Evolutionary conservation across 2,329 filamentous ascomycete species (phyloP).

Genomic region (Fusarium bulbicola): DNA sequence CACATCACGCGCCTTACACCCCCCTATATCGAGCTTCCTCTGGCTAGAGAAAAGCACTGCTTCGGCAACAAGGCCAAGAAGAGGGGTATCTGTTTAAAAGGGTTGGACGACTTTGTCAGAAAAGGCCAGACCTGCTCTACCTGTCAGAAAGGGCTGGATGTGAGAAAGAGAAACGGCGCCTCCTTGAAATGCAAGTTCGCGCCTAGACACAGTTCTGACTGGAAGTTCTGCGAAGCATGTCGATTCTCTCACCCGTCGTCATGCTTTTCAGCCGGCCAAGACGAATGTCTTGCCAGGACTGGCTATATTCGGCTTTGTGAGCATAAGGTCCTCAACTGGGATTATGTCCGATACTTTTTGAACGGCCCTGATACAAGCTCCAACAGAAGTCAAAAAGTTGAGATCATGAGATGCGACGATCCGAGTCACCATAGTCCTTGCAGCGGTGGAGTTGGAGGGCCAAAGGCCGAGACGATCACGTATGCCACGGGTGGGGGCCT

Average conservation of each 20-base stretch:
- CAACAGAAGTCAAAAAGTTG: not conserved
- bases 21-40: no score
- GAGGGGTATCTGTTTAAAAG: not conserved
- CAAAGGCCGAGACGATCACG: not conserved
- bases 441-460: rapidly evolving
- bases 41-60: not conserved
- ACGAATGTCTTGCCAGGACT: not conserved
- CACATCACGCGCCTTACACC: no score
- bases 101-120: not conserved
- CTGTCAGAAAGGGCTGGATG: not conserved
- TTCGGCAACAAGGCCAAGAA: not conserved
- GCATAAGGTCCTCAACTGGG: not conserved
- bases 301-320: not conserved
- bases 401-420: not conserved
- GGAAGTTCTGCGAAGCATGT: not conserved
- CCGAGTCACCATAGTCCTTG: not conserved
- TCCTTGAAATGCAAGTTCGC: not conserved
- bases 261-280: rapidly evolving
- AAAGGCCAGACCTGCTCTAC: not conserved
- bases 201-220: not conserved
- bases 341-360: not conserved
- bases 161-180: no score
- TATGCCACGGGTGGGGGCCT: not conserved
- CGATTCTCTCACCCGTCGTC: not conserved
- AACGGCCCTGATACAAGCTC: rapidly evolving